Evolutionary conservation across 352 stramenopile species (phyloP), one percentile per base, ranked within the genome.

Genomic region (Phytophthora chlamydospora): DNA sequence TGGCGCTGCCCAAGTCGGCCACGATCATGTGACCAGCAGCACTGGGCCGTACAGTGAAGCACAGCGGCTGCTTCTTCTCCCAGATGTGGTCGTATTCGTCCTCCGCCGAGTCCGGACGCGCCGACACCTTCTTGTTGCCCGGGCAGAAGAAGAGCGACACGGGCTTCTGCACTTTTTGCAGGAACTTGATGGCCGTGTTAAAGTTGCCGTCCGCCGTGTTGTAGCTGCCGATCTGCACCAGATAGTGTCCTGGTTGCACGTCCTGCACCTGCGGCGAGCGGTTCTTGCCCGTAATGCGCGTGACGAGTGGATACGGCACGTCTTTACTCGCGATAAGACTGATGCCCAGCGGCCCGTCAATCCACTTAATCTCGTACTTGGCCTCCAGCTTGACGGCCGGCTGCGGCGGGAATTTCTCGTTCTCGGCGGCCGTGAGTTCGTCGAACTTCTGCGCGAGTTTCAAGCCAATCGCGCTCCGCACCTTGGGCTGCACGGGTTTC

Each of bases 321-420:
- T 96, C 87, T 38, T 94, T 94, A 58, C 84, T 96, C 9, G 87
- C 87, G 47, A 96, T 93, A 7, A 96, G 54, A 81, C 85, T 94
- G 64, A 96, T 93, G 5, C 87, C 87, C 0, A 96, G 73, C 32
- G 87, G 87, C 5, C 87, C 87, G 42, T 96, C 87, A 39, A 92
- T 73, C 87, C 87, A 96, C 48, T 94, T 91, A 57, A 96, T 86
- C 45, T 93, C 83, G 63, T 94, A 96, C 56, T 91, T 93, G 35
- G 85, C 75, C 4, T 94, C 83, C 27, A 96, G 48, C 36, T 93
- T 90, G 14, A 96, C 82, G 6, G 83, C 68, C 17, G 87, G 83
- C 11, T 79, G 72, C 7, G 78, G 71, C 11, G 82, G 75, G 14
- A 79, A 75, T 43, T 93, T 92, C 24, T 93, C 85, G 47, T 81